Percentiles rank a stretch among this genome's conserved stretches.
These are phyloP conservation scores for Ilyonectria sp. DNA, from an alignment of 2,329 filamentous ascomycete species.

Conservation along the genomic window DNA sequence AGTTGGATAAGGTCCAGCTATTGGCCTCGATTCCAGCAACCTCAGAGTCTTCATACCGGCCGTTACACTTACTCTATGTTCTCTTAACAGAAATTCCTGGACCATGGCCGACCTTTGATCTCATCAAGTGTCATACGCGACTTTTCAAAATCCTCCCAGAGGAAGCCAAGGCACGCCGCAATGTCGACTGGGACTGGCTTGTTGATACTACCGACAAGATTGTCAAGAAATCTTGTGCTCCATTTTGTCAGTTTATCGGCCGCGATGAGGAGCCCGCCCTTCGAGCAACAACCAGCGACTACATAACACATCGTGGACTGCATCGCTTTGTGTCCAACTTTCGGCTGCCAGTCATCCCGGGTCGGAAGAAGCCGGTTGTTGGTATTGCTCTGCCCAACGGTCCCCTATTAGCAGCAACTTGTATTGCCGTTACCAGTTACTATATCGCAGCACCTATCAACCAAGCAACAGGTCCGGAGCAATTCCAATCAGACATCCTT, in stretches of 20 bases:
- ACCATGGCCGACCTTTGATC: constrained; percentile 47
- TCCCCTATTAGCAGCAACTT: constrained; percentile 64
- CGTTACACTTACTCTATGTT: constrained; percentile 46
- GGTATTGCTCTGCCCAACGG: constrained; percentile 69
- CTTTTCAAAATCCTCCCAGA: constrained; percentile 57
- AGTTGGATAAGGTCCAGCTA: constrained; percentile 38
- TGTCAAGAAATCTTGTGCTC: constrained; percentile 52
- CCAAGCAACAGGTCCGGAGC: constrained; percentile 62
- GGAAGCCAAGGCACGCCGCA: constrained; percentile 48
- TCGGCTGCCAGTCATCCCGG: constrained; percentile 43
- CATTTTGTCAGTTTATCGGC: constrained; percentile 57
- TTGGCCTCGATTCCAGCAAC: constrained; percentile 43
- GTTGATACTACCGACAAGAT: constrained; percentile 39
- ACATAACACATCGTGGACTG: constrained; percentile 53
- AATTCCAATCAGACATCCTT: constrained; percentile 65
- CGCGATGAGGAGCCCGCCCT: constrained; percentile 48
- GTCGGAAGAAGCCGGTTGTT: constrained; percentile 58
- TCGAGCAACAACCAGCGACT: constrained; percentile 41
- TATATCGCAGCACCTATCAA: constrained; percentile 69
- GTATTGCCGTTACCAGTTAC: constrained; percentile 64
- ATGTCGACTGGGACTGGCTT: constrained; percentile 30
- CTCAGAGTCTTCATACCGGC: constrained; percentile 37
- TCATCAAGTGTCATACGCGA: constrained; percentile 54
- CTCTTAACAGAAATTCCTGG: constrained; percentile 45
- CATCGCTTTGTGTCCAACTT: constrained; percentile 53